Percentiles rank a stretch among this genome's conserved stretches.
phyloP scores from a whole-genome alignment of 2,329 filamentous ascomycete species.

The Colletotrichum sp. region DNA sequence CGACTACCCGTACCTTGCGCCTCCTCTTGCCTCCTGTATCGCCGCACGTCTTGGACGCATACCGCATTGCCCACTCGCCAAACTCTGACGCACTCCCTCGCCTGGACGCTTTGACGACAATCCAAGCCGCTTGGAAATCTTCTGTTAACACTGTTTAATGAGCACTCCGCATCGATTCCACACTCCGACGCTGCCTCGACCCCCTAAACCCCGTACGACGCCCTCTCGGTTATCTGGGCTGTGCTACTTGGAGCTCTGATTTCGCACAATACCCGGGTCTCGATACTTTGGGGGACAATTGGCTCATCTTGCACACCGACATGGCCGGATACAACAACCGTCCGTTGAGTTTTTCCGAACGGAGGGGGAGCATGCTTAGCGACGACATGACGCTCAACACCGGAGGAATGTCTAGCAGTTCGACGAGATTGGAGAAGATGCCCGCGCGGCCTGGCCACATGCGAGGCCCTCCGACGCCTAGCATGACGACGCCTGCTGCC shows the following conservation, averaged over 20 bases:
- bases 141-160: neutral
- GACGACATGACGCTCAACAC: conserved; percentile 64
- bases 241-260: neutral
- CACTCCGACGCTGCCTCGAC: neutral
- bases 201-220: neutral
- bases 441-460: conserved; percentile 48
- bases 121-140: neutral
- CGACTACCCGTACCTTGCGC: neutral
- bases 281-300: neutral
- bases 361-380: conserved; percentile 61
- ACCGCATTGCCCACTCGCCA: neutral
- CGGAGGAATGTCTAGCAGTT: conserved; percentile 46
- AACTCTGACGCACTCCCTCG: neutral
- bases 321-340: conserved; percentile 50
- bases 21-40: neutral
- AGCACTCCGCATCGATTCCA: neutral
- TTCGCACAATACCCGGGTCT: neutral
- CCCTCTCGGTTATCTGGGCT: neutral
- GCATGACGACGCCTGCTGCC: conserved; percentile 68
- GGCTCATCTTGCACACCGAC: neutral
- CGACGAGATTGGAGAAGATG: conserved; percentile 57
- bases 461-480: conserved; percentile 68
- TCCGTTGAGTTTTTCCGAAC: conserved; percentile 65
- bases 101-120: neutral
- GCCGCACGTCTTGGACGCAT: neutral